Conservation (phyloP, 116 monocot genomes). For the Zostera marina region DNA sequence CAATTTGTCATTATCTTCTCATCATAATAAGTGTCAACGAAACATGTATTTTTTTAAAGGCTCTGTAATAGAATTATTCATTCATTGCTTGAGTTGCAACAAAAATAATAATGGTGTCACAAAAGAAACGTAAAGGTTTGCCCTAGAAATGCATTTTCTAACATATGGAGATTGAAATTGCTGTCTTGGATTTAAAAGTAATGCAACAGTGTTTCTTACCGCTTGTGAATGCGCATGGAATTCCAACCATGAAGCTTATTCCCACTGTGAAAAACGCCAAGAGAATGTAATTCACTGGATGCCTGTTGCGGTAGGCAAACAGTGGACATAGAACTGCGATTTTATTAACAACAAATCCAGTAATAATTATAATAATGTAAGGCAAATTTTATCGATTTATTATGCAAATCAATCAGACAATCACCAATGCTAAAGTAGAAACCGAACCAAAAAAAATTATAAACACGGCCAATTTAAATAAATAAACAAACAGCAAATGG, state of each 20-base stretch:
- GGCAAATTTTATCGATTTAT: no score
- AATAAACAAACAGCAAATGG: no score
- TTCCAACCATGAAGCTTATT: constrained; percentile 52
- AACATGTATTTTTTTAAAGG: no score
- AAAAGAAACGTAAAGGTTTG: no score
- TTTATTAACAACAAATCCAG: background rate
- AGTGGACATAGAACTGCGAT: constrained; percentile 47
- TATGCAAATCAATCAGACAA: no score
- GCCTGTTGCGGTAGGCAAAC: constrained; percentile 34
- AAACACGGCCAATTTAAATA: background rate
- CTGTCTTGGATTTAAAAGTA: background rate
- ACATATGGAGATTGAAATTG: background rate
- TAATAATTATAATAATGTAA: background rate
- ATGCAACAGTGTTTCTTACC: constrained; percentile 14
- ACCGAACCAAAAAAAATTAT: background rate
- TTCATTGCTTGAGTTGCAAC: no score
- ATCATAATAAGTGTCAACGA: no score
- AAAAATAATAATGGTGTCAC: no score
- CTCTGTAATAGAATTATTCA: no score
- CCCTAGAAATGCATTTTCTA: background rate
- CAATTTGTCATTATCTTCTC: no score
- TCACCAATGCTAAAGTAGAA: background rate
- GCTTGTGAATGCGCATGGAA: constrained; percentile 62
- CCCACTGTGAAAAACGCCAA: constrained; percentile 50
- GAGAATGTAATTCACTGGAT: constrained; percentile 46